Evolutionary conservation across 2,329 filamentous ascomycete genomes (phyloP).

Genomic region (Fusarium transvaalense): DNA sequence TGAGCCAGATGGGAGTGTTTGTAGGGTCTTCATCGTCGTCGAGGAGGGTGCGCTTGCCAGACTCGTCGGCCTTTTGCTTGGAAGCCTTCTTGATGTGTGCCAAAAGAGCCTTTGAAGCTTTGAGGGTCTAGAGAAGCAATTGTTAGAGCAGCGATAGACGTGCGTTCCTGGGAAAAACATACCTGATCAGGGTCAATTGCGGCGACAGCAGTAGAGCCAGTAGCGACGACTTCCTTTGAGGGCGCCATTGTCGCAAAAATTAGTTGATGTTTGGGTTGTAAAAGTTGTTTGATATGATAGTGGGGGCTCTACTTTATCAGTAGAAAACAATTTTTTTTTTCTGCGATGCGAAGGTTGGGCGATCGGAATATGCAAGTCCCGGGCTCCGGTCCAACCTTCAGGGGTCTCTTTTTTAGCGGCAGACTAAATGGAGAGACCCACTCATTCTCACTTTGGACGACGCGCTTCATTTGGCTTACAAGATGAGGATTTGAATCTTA

Average conservation of each 20-base stretch:
- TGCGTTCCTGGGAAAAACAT: constrained; percentile 8
- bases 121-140: constrained; percentile 62
- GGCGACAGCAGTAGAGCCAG: constrained; percentile 50
- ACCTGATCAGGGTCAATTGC: constrained; percentile 60
- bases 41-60: constrained; percentile 69
- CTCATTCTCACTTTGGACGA: constrained; percentile 16
- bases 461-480: constrained; percentile 20
- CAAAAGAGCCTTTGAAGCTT: constrained; percentile 73
- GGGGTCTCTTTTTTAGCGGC: constrained; percentile 10
- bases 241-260: constrained; percentile 55
- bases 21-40: constrained; percentile 58
- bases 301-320: constrained; percentile 45
- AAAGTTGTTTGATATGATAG: constrained; percentile 51
- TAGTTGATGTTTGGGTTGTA: constrained; percentile 35
- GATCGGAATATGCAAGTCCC: constrained; percentile 55
- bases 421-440: constrained; percentile 10
- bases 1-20: constrained; percentile 71
- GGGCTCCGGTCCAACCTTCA: constrained; percentile 47
- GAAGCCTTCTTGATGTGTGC: constrained; percentile 70
- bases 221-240: constrained; percentile 56
- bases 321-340: constrained; percentile 52
- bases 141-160: constrained; percentile 19
- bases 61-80: constrained; percentile 59
- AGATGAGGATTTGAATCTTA: constrained; percentile 23
- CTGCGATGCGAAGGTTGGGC: constrained; percentile 47